phyloP scores from a whole-genome alignment of 2,329 filamentous ascomycete genomes.

The Aureobasidium leucospermi region DNA sequence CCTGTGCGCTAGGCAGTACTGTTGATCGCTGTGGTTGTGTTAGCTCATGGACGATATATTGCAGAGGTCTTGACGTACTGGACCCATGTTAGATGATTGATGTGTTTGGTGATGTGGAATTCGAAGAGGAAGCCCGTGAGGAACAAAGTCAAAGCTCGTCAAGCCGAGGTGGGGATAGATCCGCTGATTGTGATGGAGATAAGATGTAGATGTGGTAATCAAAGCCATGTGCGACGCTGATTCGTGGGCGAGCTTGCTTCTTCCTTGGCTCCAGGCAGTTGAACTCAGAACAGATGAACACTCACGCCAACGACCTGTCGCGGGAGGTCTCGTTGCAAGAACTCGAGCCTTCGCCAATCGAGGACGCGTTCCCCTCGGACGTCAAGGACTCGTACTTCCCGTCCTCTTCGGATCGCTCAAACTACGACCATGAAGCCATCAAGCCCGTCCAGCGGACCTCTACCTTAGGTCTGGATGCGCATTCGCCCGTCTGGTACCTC shows the following conservation, averaged over 20 bases:
- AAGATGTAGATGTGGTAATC: not conserved
- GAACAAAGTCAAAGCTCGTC: not conserved
- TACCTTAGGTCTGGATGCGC: constrained; percentile 54
- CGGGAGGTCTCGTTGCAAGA: constrained; percentile 50
- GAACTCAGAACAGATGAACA: not conserved
- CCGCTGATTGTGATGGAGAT: not conserved
- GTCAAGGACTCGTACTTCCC: constrained; percentile 47
- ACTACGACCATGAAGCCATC: constrained; percentile 24
- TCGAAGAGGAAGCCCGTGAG: not conserved
- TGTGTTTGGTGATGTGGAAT: not conserved
- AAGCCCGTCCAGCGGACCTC: constrained; percentile 26
- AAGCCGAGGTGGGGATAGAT: not conserved
- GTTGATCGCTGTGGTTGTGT: constrained; percentile 7
- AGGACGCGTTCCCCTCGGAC: constrained; percentile 39
- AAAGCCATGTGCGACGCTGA: constrained; percentile 2
- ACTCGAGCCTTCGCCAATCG: constrained; percentile 76
- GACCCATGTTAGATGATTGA: constrained; percentile 6
- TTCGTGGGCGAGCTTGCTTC: not conserved
- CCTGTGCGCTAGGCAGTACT: constrained; percentile 10
- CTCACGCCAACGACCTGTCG: constrained; percentile 15
- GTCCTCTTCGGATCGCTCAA: constrained; percentile 2
- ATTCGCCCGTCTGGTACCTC: constrained; percentile 68
- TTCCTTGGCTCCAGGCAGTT: not conserved
- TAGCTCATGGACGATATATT: not conserved
- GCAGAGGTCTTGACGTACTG: constrained; percentile 2